These are phyloP conservation scores for Colletotrichum cereale DNA, from an alignment of 2,329 filamentous ascomycete species.

Conservation along the genomic window DNA sequence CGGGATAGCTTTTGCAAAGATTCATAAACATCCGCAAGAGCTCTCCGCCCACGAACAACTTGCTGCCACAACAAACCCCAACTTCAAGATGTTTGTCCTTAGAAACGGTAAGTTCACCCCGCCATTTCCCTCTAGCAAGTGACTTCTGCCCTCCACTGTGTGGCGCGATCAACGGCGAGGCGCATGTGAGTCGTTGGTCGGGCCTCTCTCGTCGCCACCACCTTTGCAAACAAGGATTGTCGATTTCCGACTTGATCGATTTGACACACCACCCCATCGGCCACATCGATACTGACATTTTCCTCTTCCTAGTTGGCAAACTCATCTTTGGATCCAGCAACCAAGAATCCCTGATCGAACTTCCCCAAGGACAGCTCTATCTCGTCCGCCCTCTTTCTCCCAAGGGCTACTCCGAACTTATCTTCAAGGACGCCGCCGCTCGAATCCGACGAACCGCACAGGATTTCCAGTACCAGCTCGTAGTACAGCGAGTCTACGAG, in stretches of 20 bases:
- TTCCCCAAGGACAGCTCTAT: conserved; percentile 96
- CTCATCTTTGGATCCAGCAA: conserved; percentile 88
- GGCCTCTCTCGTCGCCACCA: conserved; percentile 17
- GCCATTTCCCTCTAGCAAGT: conserved; percentile 12
- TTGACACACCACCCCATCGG: neutral
- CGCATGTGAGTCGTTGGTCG: conserved; percentile 3
- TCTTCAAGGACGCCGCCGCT: conserved; percentile 96
- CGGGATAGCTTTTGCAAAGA: conserved; percentile 30
- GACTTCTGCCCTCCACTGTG: neutral
- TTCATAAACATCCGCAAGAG: conserved; percentile 27
- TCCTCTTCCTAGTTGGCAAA: conserved; percentile 77
- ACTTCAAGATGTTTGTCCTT: conserved; percentile 54
- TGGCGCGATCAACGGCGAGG: neutral
- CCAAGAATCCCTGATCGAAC: conserved; percentile 94
- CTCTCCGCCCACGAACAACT: conserved; percentile 20
- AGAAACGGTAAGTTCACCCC: conserved; percentile 52
- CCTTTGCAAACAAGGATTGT: conserved; percentile 5
- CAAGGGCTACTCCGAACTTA: conserved; percentile 98
- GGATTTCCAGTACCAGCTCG: conserved; percentile 97
- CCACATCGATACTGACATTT: conserved; percentile 24
- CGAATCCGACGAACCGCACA: conserved; percentile 93
- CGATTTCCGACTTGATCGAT: conserved; percentile 5
- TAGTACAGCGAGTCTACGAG: conserved; percentile 95
- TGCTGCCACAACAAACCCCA: conserved; percentile 22
- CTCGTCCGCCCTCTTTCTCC: conserved; percentile 94